These are phyloP conservation scores for Ceratocystis eucalypticola DNA, from an alignment of 2,329 filamentous ascomycete species.

Conservation along the genomic window DNA sequence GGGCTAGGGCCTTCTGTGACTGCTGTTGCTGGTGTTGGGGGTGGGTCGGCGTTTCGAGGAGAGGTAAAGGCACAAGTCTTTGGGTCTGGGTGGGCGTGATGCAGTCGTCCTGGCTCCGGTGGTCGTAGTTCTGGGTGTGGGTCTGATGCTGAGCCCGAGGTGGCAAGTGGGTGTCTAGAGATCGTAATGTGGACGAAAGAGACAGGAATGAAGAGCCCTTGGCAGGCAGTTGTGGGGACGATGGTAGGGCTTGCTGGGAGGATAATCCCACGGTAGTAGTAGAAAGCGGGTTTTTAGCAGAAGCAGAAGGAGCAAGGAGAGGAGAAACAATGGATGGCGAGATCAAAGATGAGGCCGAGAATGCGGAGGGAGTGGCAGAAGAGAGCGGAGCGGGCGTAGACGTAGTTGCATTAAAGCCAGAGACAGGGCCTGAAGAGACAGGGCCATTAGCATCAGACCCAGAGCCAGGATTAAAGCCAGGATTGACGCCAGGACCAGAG, in stretches of 20 bases:
- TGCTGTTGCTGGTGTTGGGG: slow-evolving; percentile 1
- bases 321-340: background rate
- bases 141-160: background rate
- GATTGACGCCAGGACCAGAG: slow-evolving; percentile 5
- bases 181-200: slow-evolving; percentile 12
- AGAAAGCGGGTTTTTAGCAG: slow-evolving; percentile 11
- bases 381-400: slow-evolving; percentile 20
- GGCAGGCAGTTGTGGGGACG: slow-evolving; percentile 7
- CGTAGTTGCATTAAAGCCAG: slow-evolving; percentile 18
- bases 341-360: slow-evolving; percentile 14
- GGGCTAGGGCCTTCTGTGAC: background rate
- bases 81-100: background rate
- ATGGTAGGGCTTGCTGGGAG: slow-evolving; percentile 12
- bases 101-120: background rate
- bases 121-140: background rate
- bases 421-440: slow-evolving; percentile 19
- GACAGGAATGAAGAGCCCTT: slow-evolving; percentile 8
- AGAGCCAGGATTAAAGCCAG: slow-evolving; percentile 5
- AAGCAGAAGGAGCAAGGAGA: slow-evolving; percentile 2
- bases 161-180: slow-evolving; percentile 6
- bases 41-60: background rate
- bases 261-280: slow-evolving; percentile 15
- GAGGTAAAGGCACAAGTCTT: background rate
- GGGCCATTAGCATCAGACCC: background rate
- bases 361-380: slow-evolving; percentile 18